Conservation (phyloP, 2,329 filamentous ascomycete species). For the Nothomitra cinnamomea region DNA sequence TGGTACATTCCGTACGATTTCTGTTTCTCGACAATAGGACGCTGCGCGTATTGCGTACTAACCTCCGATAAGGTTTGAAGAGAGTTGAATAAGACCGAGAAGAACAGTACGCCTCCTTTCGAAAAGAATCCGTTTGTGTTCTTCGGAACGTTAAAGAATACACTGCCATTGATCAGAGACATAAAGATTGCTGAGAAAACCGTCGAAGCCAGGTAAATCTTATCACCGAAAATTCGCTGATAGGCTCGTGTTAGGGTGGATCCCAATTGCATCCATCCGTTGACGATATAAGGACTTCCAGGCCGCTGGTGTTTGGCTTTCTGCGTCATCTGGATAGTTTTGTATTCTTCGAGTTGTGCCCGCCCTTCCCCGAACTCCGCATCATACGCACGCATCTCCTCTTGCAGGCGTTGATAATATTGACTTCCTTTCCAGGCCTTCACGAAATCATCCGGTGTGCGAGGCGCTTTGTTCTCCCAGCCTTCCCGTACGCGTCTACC, state of each 20-base stretch:
- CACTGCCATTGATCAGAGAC: conserved; percentile 42
- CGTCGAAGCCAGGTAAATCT: conserved; percentile 28
- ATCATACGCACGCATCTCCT: background rate
- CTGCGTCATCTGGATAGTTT: background rate
- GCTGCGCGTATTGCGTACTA: conserved; percentile 26
- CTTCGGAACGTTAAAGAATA: conserved; percentile 36
- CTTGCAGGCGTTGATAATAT: background rate
- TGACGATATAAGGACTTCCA: conserved; percentile 30
- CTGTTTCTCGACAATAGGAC: conserved; percentile 20
- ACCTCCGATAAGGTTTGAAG: conserved; percentile 40
- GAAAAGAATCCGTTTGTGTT: conserved; percentile 35
- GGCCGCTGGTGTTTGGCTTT: background rate
- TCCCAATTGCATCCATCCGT: conserved; percentile 34
- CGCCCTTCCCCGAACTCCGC: background rate
- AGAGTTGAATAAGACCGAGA: conserved; percentile 42
- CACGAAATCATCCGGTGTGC: conserved; percentile 54
- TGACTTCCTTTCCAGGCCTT: conserved; percentile 18
- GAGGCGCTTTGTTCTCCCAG: conserved; percentile 43
- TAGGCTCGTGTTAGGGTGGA: conserved; percentile 35
- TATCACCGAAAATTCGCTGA: conserved; percentile 36
- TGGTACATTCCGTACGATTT: conserved; percentile 24
- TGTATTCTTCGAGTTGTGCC: background rate
- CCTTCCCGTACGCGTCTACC: conserved; percentile 40
- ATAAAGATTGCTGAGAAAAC: conserved; percentile 35
- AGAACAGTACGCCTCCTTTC: conserved; percentile 40